Percentiles rank a stretch among this genome's conserved stretches.
phyloP scores from a whole-genome alignment of 495 filamentous ascomycete genomes.

The Emericellopsis terricola region DNA sequence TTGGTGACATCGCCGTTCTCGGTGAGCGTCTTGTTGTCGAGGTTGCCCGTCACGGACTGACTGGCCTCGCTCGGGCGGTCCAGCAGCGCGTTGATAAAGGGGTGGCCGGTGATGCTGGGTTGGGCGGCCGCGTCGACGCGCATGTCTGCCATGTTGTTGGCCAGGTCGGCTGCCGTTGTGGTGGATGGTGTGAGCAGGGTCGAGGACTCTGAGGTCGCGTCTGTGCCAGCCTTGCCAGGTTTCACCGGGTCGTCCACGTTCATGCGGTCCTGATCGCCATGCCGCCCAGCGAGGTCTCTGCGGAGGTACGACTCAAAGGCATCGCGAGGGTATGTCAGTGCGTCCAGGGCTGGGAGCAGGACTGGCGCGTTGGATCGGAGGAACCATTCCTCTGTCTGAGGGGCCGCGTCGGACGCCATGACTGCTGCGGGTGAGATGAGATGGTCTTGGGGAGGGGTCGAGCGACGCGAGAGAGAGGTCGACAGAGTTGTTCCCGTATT shows the following conservation, averaged over 20 bases:
- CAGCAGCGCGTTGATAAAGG: conserved; percentile 1
- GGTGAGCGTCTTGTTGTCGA: conserved; percentile 22
- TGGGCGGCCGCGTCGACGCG: conserved; percentile 6
- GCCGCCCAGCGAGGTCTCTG: conserved; percentile 3
- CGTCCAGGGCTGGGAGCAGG: conserved; percentile 13
- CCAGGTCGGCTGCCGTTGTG: conserved; percentile 4
- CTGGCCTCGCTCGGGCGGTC: conserved; percentile 6
- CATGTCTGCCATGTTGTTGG: conserved; percentile 8
- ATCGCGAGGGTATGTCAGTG: conserved; percentile 10
- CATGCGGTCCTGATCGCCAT: background rate
- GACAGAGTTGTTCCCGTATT: too few species aligned
- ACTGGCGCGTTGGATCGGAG: conserved; percentile 22
- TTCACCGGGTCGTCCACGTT: background rate
- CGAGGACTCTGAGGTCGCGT: background rate
- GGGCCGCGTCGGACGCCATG: conserved; percentile 4
- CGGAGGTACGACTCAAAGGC: conserved; percentile 13
- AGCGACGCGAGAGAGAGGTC: too few species aligned
- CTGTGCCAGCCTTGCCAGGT: background rate
- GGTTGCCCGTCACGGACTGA: conserved; percentile 5
- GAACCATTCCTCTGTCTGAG: too few species aligned
- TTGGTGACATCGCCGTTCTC: conserved; percentile 21
- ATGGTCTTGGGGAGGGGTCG: too few species aligned
- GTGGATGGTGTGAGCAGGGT: background rate
- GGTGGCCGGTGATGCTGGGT: background rate
- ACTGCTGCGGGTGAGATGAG: background rate